Evolutionary conservation across 2,329 filamentous ascomycete species (phyloP), one percentile per base, ranked within the genome.

Genomic region (Alternaria sp.): DNA sequence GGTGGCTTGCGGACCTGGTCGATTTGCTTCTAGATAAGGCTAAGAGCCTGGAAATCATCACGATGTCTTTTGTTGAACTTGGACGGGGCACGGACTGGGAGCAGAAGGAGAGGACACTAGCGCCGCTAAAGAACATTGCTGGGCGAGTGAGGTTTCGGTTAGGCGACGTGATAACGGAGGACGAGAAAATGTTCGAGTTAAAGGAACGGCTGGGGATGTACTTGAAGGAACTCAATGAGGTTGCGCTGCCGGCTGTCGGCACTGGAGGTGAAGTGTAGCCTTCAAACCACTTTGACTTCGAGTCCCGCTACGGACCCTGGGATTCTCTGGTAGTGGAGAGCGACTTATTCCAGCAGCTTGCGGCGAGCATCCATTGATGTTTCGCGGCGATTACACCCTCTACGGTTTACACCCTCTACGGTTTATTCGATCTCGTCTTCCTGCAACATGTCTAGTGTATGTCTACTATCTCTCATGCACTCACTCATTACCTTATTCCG

Each of bases 1-100:
- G 45, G 6, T 67, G 63, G 61, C 31, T 68, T 10, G 37, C n/a
- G 8, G 56, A 63, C 10, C 56, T 54, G 21, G 46, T 59, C 2
- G 2, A 11, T 11, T 10, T 66, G 48, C n/a, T 69, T 36, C 44
- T 51, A 5, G 21, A 60, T 14, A 57, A 69, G 29, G 65, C 39
- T 4, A 28, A 28, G 17, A 48, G 23, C 28, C 14, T 60, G 21
- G 36, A 53, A 5, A 14, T 21, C 1, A 13, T 60, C 11, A 42
- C 42, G 4, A 4, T 60, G 2, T 50, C 53, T 23, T 37, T 57
- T 6, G 28, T 29, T 14, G 58, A 53, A 3, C 11, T 14, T 4
- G n/a, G 29, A 2, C 11, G 48, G 24, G 21, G 51, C 7, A 48
- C 42, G 10, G 36, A 52, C 24, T 61, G 51, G 56, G 37, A 58